phyloP scores from a whole-genome alignment of 345 rosid species.

The Lepidium sativum region DNA sequence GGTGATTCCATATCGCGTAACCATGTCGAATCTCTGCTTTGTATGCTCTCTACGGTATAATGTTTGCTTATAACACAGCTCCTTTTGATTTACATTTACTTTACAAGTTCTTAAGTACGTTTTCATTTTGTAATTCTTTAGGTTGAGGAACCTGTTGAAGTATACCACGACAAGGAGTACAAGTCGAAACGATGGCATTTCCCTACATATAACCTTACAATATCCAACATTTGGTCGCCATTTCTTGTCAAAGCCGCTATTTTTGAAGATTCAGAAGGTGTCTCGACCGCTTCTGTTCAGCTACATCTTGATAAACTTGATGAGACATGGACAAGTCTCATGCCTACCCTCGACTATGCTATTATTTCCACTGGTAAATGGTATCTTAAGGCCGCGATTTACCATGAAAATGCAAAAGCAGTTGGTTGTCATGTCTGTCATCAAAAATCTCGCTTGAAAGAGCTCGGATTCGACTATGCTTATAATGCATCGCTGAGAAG shows the following conservation, averaged over 20 bases:
- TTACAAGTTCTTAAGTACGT: background rate
- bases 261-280: constrained; percentile 81
- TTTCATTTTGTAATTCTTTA: constrained; percentile 6
- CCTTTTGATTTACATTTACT: background rate
- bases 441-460: constrained; percentile 40
- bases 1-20: constrained; percentile 98
- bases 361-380: constrained; percentile 93
- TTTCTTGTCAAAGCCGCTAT: constrained; percentile 81
- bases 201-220: constrained; percentile 50
- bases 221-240: constrained; percentile 85
- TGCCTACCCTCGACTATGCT: constrained; percentile 49
- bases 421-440: constrained; percentile 84
- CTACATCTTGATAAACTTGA: constrained; percentile 79
- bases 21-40: constrained; percentile 76
- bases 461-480: constrained; percentile 71
- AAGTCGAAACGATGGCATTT: constrained; percentile 75
- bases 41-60: constrained; percentile 75
- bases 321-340: constrained; percentile 50
- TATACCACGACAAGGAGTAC: constrained; percentile 77
- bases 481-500: constrained; percentile 50
- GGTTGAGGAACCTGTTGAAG: constrained; percentile 70
- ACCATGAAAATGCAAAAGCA: constrained; percentile 53
- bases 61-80: background rate
- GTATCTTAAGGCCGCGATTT: constrained; percentile 83
- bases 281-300: constrained; percentile 66